Conservation (phyloP, 164 flowering plant species). For the Vitis vinifera region ASM3070453v1 NC_081815.1:3088501-3089000, state of each 20-base stretch:
- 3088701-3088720: neutral
- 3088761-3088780: conserved; percentile 17
- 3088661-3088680: conserved; percentile 10
- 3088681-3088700: conserved; percentile 3
- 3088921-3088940: too few species aligned
- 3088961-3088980: too few species aligned
- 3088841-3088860: too few species aligned
- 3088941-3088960: too few species aligned
- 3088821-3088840: too few species aligned
- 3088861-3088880: too few species aligned
- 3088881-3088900: too few species aligned
- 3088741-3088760: conserved; percentile 12
- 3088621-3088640: conserved; percentile 5
- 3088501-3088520: conserved; percentile 79
- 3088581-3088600: conserved; percentile 6
- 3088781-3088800: conserved; percentile 8
- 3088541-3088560: conserved; percentile 50
- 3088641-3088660: conserved; percentile 3
- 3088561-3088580: conserved; percentile 37
- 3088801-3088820: conserved; percentile 1
- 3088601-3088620: neutral
- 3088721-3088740: conserved; percentile 16
- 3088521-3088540: conserved; percentile 43
- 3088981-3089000: too few species aligned
- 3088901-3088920: too few species aligned